Evolutionary conservation across 352 stramenopile species (phyloP), one percentile per base, ranked within the genome.

Genomic region (Pythium apleroticum): DNA sequence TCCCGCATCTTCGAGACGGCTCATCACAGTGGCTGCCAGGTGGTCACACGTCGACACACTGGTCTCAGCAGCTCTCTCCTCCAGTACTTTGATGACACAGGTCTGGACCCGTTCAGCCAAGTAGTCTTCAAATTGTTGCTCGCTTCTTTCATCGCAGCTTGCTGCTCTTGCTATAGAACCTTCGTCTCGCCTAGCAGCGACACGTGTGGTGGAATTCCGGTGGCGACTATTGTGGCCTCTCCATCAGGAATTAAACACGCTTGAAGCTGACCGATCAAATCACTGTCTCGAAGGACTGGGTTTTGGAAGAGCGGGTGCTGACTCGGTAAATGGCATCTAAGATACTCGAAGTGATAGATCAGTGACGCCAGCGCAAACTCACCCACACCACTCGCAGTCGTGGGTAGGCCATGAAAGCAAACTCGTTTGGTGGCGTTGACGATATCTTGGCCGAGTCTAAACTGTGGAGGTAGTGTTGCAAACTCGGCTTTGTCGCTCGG

Each of bases 401-500:
- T 1, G 1, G 43, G 43, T 2, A 50, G 15, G 0, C 20, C n/a
- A 50, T 24, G 43, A 31, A 52, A 31, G 45, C 45, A 52, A 17
- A 31, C 9, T 20, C 45, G 20, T 19, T 31, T 30, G 11, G 45
- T 19, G 8, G 19, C 9, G 7, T 12, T n/a, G 24, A 52, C 43
- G 5, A 46, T 15, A 15, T 15, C 14, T 10, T 46, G 9, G 6
- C 10, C 37, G 2, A 15, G 14, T 1, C n/a, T 50, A n/a, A 50
- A 52, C 6, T 19, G 45, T 24, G 60, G 63, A 15, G 66, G 52
- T 4, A 74, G 35, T 24, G 60, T 56, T 15, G 63, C 56, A 58
- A 77, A 74, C 0, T 63, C 43, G 1, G 56, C 33, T 6, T 48
- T 63, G n/a, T 49, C 30, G 25, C 66, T 65, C n/a, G 63, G 63